Evolutionary conservation across 1,284 basidiomycete genomes (phyloP).

Genomic region (Cryptococcus maquisensis): DNA sequence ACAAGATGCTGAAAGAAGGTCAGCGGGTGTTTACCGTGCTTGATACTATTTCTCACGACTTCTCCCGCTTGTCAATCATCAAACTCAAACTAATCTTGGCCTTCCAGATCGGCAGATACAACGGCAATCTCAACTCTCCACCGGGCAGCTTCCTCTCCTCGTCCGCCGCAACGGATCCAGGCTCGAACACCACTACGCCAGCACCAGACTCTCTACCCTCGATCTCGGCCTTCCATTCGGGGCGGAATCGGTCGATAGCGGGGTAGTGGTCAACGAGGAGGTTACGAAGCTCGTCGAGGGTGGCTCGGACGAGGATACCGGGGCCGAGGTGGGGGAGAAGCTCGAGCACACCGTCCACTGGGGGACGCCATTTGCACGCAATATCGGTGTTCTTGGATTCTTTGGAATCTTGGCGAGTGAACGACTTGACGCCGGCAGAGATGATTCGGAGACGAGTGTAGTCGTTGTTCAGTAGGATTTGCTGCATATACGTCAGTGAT

Average conservation of each 20-base stretch:
- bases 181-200: constrained; percentile 65
- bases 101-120: constrained; percentile 85
- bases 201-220: constrained; percentile 55
- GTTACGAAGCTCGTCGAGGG: constrained; percentile 60
- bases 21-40: too few species aligned
- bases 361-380: constrained; percentile 59
- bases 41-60: too few species aligned
- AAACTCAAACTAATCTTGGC: constrained; percentile 76
- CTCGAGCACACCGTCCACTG: constrained; percentile 78
- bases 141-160: constrained; percentile 60
- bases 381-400: constrained; percentile 46
- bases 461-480: constrained; percentile 75
- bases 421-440: constrained; percentile 79
- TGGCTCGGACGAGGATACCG: constrained; percentile 60
- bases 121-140: constrained; percentile 61
- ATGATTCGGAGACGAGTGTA: constrained; percentile 81
- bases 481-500: constrained; percentile 28
- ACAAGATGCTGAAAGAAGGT: constrained; percentile 31
- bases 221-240: constrained; percentile 22
- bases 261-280: constrained; percentile 76
- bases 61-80: constrained; percentile 92
- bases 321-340: constrained; percentile 73
- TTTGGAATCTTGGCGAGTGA: constrained; percentile 56
- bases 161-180: constrained; percentile 55
- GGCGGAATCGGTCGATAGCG: constrained; percentile 63